These are phyloP conservation scores for Hyphopichia pseudoburtonii DNA, from an alignment of 1,139 yeast genomes.

Conservation along the genomic window DNA sequence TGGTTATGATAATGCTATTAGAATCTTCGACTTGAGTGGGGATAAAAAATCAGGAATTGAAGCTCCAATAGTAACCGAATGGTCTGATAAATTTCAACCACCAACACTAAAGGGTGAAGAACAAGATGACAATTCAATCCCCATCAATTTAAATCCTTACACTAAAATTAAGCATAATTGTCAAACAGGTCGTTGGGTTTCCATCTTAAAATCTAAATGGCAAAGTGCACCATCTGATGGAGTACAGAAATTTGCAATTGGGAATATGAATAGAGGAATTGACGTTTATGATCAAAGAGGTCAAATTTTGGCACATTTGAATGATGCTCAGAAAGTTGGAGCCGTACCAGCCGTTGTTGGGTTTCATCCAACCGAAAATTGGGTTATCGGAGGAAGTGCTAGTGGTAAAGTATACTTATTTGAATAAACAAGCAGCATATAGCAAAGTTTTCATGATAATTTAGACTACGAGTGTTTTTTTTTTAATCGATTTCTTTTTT, in stretches of 20 bases:
- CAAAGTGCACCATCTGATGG: constrained; percentile 69
- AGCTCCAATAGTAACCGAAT: constrained; percentile 23
- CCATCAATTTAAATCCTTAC: constrained; percentile 49
- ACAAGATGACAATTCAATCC: constrained; percentile 16
- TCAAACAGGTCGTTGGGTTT: constrained; percentile 96
- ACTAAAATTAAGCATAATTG: constrained; percentile 79
- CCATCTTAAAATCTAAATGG: constrained; percentile 86
- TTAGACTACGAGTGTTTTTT: constrained; percentile 1
- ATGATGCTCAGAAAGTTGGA: constrained; percentile 54
- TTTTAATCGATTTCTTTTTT: too few relatives aligned
- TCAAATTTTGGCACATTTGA: constrained; percentile 70
- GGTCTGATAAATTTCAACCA: constrained; percentile 24
- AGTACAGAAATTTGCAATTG: constrained; percentile 81
- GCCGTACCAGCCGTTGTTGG: constrained; percentile 90
- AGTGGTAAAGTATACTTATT: constrained; percentile 85
- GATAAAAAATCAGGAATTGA: constrained; percentile 5
- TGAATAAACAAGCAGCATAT: too few relatives aligned
- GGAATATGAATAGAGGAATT: constrained; percentile 84
- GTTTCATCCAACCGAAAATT: constrained; percentile 82
- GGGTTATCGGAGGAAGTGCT: constrained; percentile 93
- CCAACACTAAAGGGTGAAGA: too few relatives aligned
- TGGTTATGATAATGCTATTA: constrained; percentile 87
- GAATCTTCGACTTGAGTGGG: constrained; percentile 42
- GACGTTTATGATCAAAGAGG: constrained; percentile 82
- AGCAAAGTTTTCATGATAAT: too few relatives aligned